phyloP scores from a whole-genome alignment of 169 alveolate genomes.

The Toxoplasma gondii region DNA sequence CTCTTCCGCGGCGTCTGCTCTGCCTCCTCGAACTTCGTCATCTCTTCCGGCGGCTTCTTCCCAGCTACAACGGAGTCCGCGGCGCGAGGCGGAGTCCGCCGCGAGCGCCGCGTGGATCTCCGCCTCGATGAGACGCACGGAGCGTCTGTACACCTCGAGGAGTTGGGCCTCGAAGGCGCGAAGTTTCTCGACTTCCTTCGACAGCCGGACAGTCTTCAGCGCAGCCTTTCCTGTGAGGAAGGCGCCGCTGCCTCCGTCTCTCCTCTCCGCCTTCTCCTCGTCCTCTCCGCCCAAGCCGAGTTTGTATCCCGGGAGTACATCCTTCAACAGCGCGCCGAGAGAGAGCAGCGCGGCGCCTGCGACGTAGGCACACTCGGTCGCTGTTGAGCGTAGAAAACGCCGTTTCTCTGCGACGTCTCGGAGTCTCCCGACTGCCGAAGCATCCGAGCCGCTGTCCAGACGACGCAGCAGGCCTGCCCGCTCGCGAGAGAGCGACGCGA shows the following conservation, averaged over 20 bases:
- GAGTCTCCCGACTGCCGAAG: background rate
- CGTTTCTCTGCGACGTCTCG: background rate
- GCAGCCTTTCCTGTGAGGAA: background rate
- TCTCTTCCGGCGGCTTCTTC: no score
- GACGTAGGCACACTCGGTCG: background rate
- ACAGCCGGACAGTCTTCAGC: background rate
- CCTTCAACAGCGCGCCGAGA: slow-evolving; percentile 1
- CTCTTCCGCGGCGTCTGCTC: no score
- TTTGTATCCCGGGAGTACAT: background rate
- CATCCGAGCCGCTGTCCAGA: background rate
- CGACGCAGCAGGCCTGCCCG: no score
- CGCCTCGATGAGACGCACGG: background rate
- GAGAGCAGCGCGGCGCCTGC: slow-evolving; percentile 5
- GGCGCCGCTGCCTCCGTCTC: background rate
- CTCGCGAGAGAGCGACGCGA: background rate
- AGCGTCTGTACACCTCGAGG: background rate
- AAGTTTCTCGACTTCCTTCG: background rate
- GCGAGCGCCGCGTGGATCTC: background rate
- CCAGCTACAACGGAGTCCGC: no score
- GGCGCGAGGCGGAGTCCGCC: background rate
- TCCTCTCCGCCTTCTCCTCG: background rate
- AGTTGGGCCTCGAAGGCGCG: background rate
- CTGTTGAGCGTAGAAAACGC: background rate
- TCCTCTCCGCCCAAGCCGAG: background rate
- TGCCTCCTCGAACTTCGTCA: no score